phyloP scores from a whole-genome alignment of 192 early-diverging fungal species.

The Chytriomyces sp. region DNA sequence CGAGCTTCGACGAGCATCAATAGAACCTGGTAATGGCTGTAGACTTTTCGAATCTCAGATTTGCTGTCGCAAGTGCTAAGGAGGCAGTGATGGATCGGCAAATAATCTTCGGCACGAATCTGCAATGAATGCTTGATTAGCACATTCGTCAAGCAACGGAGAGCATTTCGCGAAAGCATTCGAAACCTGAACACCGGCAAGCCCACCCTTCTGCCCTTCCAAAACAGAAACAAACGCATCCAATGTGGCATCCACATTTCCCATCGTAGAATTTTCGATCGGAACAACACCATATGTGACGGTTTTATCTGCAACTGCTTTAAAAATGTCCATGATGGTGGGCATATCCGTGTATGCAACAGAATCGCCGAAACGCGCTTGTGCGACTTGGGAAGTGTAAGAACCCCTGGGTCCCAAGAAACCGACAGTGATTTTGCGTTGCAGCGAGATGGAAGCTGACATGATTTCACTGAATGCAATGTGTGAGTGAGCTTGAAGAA shows the following conservation, averaged over 20 bases:
- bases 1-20: too few relatives aligned
- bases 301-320: constrained; percentile 71
- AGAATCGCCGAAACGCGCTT: constrained; percentile 79
- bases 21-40: constrained; percentile 64
- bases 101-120: constrained; percentile 81
- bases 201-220: neutral
- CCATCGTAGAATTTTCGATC: constrained; percentile 90
- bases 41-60: constrained; percentile 76
- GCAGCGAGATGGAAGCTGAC: constrained; percentile 86
- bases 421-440: constrained; percentile 79
- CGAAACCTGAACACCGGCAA: too few relatives aligned
- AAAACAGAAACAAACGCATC: constrained; percentile 72
- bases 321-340: constrained; percentile 72
- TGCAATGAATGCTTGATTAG: constrained; percentile 36
- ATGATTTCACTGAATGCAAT: constrained; percentile 68
- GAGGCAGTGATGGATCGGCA: constrained; percentile 82
- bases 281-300: constrained; percentile 91
- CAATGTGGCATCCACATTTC: constrained; percentile 82
- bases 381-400: constrained; percentile 88
- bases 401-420: constrained; percentile 92
- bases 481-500: neutral
- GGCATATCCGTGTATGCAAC: constrained; percentile 52
- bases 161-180: too few relatives aligned
- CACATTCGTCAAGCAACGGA: too few relatives aligned
- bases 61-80: constrained; percentile 66